Evolutionary conservation across 2,329 filamentous ascomycete genomes (phyloP).

Genomic region (Pseudopithomyces maydicus): DNA sequence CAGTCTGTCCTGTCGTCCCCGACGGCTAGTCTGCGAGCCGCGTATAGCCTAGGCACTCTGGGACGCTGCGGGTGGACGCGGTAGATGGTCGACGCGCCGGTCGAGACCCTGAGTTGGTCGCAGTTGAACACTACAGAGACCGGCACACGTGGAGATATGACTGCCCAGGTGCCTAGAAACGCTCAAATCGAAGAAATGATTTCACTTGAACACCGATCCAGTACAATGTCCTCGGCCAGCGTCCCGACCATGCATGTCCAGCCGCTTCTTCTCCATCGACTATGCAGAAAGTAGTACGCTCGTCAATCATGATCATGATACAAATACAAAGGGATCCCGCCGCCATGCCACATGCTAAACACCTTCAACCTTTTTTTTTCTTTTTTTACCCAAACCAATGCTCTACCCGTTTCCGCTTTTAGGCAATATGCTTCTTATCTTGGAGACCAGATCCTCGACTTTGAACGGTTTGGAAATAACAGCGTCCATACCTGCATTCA

Average conservation of each 20-base stretch:
- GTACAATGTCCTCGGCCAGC: no score
- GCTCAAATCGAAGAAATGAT: no score
- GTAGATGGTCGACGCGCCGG: neutral
- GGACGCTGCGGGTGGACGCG: no score
- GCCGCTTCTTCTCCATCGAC: neutral
- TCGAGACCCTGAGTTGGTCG: no score
- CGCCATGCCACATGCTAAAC: neutral
- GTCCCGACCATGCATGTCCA: neutral
- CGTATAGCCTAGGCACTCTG: no score
- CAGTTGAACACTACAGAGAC: no score
- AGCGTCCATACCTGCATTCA: slow-evolving; percentile 45
- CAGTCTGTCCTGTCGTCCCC: no score
- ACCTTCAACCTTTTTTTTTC: neutral
- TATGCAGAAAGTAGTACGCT: neutral
- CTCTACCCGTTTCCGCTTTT: neutral
- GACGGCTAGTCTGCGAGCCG: no score
- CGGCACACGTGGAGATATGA: no score
- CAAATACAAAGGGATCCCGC: neutral
- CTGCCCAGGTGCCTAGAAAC: no score
- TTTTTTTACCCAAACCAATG: neutral
- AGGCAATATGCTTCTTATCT: slow-evolving; percentile 29
- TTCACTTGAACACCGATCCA: no score
- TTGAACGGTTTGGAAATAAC: slow-evolving; percentile 48
- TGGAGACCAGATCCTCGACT: slow-evolving; percentile 40
- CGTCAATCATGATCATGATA: neutral